Base-by-base conservation (phyloP, 148 eudicot species). In the Salicornia ramosissima region DNA sequence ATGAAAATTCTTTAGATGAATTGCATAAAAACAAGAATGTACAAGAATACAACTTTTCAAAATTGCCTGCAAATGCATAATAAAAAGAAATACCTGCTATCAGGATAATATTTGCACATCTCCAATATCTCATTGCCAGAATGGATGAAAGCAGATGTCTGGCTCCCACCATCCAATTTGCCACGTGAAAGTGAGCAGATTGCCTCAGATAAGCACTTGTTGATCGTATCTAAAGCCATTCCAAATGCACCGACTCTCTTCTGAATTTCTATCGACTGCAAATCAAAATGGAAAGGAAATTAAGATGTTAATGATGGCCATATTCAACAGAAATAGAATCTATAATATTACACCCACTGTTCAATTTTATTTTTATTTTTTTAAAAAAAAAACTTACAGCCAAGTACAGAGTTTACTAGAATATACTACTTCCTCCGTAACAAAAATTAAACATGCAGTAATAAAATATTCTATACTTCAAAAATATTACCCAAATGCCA, bases 221-320 rank as follows among this genome's bases (percentile, higher is more conserved):
- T 93, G 74, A 88, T 80, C 45, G 88, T 90, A 65, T 86, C 95
- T 78, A 93, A 69, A 22, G 98, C 98, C 80, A 86, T 82, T 54
- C 92, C 90, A 84, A 93, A 93, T 40, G 95, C 96, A 73, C 96
- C 98, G 64, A 93, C 83, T 80, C 98, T 82, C 86, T 84, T 84
- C 80, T 88, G 95, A 74, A 93, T 84, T 82, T 93, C 98, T 69
- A 93, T 80, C 24, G 95, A 86, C 98, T 93, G 87, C 29, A 71
- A 70, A 26, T 58, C 43, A 52, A 31, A 72, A 0, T 25, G 14
- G 26, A 68, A 69, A n/a, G 56, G 47, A 25, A 15, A 31, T 58
- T 47, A 28, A 58, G 26, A 68, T 46, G 22, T 49, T n/a, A 45
- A 21, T n/a, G 22, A 33, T 46, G 54, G 28, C 43, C 18, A 50